Conservation (phyloP, 2,329 filamentous ascomycete species). For the Xylariales sp. region DNA sequence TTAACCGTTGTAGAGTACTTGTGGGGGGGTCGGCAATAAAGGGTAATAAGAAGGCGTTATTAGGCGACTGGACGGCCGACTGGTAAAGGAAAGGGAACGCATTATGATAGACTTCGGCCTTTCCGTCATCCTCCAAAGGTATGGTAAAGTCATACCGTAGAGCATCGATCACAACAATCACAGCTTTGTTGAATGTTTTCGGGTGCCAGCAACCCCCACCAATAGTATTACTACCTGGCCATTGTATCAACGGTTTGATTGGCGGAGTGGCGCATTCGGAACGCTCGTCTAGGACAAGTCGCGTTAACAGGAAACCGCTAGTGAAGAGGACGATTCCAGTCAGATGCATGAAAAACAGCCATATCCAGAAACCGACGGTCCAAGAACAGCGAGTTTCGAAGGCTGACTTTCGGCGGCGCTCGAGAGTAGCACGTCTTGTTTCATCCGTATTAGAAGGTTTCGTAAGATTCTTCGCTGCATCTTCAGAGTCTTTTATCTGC, state of each 20-base stretch:
- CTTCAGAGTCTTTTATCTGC: slow-evolving; percentile 59
- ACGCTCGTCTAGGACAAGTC: slow-evolving; percentile 81
- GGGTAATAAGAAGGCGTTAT: slow-evolving; percentile 88
- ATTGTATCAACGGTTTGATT: slow-evolving; percentile 62
- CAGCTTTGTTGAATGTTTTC: slow-evolving; percentile 90
- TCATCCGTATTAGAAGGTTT: slow-evolving; percentile 54
- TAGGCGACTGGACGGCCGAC: slow-evolving; percentile 76
- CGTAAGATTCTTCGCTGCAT: slow-evolving; percentile 51
- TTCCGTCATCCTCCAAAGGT: slow-evolving; percentile 70
- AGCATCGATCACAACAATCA: slow-evolving; percentile 91
- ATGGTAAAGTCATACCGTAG: slow-evolving; percentile 97
- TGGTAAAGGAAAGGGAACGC: slow-evolving; percentile 89
- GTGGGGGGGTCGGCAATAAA: slow-evolving; percentile 98
- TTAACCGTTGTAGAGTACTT: slow-evolving; percentile 89
- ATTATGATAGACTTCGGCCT: slow-evolving; percentile 80
- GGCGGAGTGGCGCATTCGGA: slow-evolving; percentile 78
- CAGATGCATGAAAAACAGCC: slow-evolving; percentile 78
- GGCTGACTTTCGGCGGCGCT: slow-evolving; percentile 59
- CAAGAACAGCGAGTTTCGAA: slow-evolving; percentile 67
- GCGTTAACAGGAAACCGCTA: slow-evolving; percentile 91
- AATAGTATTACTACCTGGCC: slow-evolving; percentile 57
- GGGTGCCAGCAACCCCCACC: slow-evolving; percentile 92
- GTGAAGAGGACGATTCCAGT: slow-evolving; percentile 92
- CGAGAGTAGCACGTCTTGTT: slow-evolving; percentile 59
- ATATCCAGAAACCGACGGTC: slow-evolving; percentile 75